Evolutionary conservation across 371 early-diverging fungal genomes (phyloP).

Genomic region (Mucor lusitanicus): DNA sequence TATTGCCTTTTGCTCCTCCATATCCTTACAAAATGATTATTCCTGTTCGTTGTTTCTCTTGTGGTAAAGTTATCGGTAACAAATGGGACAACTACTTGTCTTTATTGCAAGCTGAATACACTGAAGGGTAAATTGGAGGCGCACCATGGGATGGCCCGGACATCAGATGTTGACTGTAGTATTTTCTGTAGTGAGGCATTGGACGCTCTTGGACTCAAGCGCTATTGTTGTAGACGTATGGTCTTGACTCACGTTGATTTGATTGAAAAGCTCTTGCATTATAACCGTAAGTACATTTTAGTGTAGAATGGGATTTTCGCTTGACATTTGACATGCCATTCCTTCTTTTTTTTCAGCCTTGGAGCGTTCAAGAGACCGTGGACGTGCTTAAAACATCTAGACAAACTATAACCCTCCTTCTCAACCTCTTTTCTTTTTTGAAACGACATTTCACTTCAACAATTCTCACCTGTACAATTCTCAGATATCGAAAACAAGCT

Average conservation of each 20-base stretch:
- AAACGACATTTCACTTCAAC: neutral
- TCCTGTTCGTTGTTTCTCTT: slow-evolving; percentile 96
- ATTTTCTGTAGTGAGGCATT: slow-evolving; percentile 80
- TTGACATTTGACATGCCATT: neutral
- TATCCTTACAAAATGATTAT: slow-evolving; percentile 78
- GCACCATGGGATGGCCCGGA: neutral
- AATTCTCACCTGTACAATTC: neutral
- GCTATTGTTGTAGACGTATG: slow-evolving; percentile 99
- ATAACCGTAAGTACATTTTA: slow-evolving; percentile 81
- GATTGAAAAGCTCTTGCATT: slow-evolving; percentile 98
- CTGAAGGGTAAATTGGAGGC: slow-evolving; percentile 68
- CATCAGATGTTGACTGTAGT: neutral
- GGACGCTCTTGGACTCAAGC: slow-evolving; percentile 90
- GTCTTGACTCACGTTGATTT: slow-evolving; percentile 98
- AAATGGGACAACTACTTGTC: slow-evolving; percentile 96
- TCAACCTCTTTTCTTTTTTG: neutral
- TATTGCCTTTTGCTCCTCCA: neutral
- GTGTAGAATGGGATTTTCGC: too few species aligned
- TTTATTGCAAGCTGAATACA: slow-evolving; percentile 75
- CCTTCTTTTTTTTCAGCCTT: slow-evolving; percentile 14
- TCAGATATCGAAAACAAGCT: neutral
- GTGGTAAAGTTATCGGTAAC: slow-evolving; percentile 99
- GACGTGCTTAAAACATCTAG: slow-evolving; percentile 22
- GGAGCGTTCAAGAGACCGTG: slow-evolving; percentile 35
- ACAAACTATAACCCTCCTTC: neutral